Conservation (phyloP, 441 rosid species). For the Adansonia rubrostipa region DNA sequence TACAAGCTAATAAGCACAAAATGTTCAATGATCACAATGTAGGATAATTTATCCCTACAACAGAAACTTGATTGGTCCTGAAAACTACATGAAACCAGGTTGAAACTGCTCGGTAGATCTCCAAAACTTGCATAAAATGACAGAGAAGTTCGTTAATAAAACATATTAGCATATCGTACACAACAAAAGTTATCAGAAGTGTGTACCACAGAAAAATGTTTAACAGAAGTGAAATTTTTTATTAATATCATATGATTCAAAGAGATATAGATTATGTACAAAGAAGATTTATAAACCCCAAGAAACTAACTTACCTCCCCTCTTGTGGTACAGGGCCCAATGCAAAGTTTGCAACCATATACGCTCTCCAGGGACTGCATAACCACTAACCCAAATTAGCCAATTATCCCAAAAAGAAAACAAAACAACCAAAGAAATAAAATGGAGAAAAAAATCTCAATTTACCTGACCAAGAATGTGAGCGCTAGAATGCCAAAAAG, state of each 20-base stretch:
- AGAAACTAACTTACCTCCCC: constrained; percentile 67
- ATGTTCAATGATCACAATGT: background rate
- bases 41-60: background rate
- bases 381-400: constrained; percentile 21
- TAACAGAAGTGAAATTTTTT: background rate
- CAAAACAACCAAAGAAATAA: background rate
- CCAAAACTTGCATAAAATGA: background rate
- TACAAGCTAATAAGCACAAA: constrained; percentile 12
- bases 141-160: constrained; percentile 7
- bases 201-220: background rate
- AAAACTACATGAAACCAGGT: background rate
- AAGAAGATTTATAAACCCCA: background rate
- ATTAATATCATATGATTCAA: background rate
- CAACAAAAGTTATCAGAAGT: background rate
- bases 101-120: background rate
- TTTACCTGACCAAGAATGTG: constrained; percentile 97
- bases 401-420: constrained; percentile 9
- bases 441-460: background rate
- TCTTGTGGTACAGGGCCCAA: constrained; percentile 97
- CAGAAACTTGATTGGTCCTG: background rate
- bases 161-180: background rate
- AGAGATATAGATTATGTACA: background rate
- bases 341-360: constrained; percentile 94
- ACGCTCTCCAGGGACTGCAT: constrained; percentile 80
- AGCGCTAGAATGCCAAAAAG: constrained; percentile 99